phyloP scores from a whole-genome alignment of 345 rosid species.

The Lumnitzera racemosa region DNA sequence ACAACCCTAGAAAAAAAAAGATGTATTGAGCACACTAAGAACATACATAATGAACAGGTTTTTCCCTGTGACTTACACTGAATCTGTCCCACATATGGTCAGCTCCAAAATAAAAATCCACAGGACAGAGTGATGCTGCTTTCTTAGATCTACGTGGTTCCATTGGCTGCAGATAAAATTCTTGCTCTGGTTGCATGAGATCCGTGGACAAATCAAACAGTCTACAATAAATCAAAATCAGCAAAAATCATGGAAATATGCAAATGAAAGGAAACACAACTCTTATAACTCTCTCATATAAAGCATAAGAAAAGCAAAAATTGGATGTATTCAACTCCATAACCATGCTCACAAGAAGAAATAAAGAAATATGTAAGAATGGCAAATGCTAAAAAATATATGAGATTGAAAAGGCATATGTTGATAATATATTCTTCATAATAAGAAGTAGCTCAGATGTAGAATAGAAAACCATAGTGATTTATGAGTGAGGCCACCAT shows the following conservation, averaged over 20 bases:
- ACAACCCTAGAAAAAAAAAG: constrained; percentile 1
- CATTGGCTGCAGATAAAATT: constrained; percentile 86
- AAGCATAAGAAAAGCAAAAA: too few species aligned
- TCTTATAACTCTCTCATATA: too few species aligned
- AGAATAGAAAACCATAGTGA: too few species aligned
- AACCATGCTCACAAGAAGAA: too few species aligned
- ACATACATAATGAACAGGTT: background rate
- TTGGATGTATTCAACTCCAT: too few species aligned
- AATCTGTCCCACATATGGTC: constrained; percentile 95
- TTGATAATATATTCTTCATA: too few species aligned
- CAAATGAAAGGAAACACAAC: too few species aligned
- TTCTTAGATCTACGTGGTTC: constrained; percentile 68
- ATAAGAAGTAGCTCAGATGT: too few species aligned
- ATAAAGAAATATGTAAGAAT: too few species aligned
- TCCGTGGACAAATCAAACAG: constrained; percentile 71
- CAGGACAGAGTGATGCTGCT: constrained; percentile 77
- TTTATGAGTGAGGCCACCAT: too few species aligned
- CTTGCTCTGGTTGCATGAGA: constrained; percentile 82
- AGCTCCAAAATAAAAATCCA: constrained; percentile 81
- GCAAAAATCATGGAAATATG: background rate
- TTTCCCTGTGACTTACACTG: constrained; percentile 55
- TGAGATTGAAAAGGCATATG: too few species aligned
- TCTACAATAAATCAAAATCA: constrained; percentile 30
- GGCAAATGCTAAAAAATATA: too few species aligned
- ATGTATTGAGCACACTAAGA: background rate